Base-by-base conservation (phyloP, 1,284 basidiomycete genomes). In the Inonotus obliquus region DNA sequence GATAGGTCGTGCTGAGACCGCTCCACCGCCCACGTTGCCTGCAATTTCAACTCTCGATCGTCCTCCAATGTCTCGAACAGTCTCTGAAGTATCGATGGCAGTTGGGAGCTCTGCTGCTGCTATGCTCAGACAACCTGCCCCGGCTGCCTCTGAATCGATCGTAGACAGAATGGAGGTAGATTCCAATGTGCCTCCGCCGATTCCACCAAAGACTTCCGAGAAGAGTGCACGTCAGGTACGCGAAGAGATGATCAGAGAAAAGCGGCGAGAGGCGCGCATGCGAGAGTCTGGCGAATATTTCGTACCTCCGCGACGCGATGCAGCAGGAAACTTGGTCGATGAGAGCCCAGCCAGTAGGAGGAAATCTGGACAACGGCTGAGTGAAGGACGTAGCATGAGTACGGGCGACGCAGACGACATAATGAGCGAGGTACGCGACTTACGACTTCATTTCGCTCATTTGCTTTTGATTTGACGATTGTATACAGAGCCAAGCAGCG, bases 201-300 rank as follows among this genome's bases (percentile, higher is more conserved):
- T 79, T 6, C 82, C 82, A 13, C 79, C 80, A 3, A 90, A 86
- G 69, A 49, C 54, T 35, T 47, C 53, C n/a, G 59, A 48, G 35
- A 64, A 57, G 39, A 83, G 89, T 69, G 85, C 84, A 35, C 88
- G 87, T 63, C 80, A 74, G 38, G 75, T 72, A 25, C 79, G 89
- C 35, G 91, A 93, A 69, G 81, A 86, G 61, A 71, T 88, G 54
- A 90, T 93, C 66, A 74, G 85, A 25, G 85, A 89, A 68, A 90
- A 86, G 73, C 79, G 89, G 63, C 76, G 88, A 14, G 82, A 89
- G 70, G 81, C 84, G 49, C 76, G 83, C 44, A 77, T 78, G 49
- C 72, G 79, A 62, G 82, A 85, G 51, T 77, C 79, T 52, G 81
- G 80, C 21, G 78, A 79, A 56, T 57, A 60, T 63, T 63, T 48